Percentiles rank a stretch among this genome's conserved stretches.
phyloP scores from a whole-genome alignment of 768 basidiomycete species.

The Rubroboletus satanas region DNA sequence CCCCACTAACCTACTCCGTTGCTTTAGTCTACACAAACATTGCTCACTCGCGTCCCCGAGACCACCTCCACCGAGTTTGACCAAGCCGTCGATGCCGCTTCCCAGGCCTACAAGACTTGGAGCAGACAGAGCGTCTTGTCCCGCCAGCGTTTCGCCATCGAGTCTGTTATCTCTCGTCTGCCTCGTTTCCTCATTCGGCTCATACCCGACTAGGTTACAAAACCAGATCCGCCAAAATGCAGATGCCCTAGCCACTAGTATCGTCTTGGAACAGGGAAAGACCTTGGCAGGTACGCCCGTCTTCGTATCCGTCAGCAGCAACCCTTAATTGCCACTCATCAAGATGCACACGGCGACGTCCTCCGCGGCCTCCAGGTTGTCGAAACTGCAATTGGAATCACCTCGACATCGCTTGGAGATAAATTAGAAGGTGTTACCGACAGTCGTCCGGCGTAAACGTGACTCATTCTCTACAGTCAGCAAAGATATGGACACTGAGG shows the following conservation, averaged over 20 bases:
- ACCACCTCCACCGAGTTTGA: conserved; percentile 79
- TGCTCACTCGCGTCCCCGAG: conserved; percentile 88
- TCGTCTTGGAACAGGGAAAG: conserved; percentile 95
- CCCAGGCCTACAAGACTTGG: conserved; percentile 86
- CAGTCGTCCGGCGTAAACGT: background rate
- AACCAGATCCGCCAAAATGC: conserved; percentile 80
- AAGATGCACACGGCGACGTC: conserved; percentile 94
- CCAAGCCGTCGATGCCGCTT: conserved; percentile 78
- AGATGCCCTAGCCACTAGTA: conserved; percentile 82
- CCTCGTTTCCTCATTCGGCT: conserved; percentile 4
- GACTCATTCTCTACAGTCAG: conserved; percentile 53
- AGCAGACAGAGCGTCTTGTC: conserved; percentile 78
- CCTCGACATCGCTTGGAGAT: conserved; percentile 82
- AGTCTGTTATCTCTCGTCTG: conserved; percentile 51
- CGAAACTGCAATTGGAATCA: conserved; percentile 75
- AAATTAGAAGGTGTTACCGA: conserved; percentile 75
- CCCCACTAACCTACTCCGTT: background rate
- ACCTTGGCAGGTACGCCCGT: conserved; percentile 67
- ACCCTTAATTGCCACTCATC: background rate
- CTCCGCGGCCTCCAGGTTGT: conserved; percentile 90
- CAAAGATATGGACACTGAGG: conserved; percentile 95
- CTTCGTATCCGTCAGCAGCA: background rate
- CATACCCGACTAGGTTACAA: conserved; percentile 61
- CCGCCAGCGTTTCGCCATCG: conserved; percentile 83
- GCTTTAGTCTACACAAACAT: conserved; percentile 78